A percentile compares a stretch with the other conserved stretches of the same genome.
phyloP scores from a whole-genome alignment of 495 filamentous ascomycete species.

The Cercophora scortea region DNA sequence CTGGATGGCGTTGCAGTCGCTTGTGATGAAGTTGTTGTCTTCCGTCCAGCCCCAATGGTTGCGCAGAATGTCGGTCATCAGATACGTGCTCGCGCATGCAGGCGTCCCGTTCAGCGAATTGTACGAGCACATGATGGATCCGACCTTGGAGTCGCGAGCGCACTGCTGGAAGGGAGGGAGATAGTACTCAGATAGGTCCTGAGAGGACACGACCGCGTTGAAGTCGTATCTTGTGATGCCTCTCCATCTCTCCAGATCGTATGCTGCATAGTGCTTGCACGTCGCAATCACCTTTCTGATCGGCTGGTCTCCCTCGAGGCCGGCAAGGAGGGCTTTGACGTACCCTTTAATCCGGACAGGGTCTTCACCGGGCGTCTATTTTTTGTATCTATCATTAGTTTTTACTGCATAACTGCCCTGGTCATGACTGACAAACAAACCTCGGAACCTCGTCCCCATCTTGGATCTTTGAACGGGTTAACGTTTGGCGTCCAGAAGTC shows the following conservation, averaged over 20 bases:
- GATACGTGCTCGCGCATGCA: slow-evolving; percentile 33
- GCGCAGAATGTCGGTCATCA: slow-evolving; percentile 34
- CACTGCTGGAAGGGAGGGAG: slow-evolving; percentile 39
- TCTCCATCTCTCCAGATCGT: slow-evolving; percentile 50
- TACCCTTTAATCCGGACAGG: slow-evolving; percentile 32
- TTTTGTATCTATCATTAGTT: background rate
- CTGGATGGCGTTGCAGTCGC: slow-evolving; percentile 36
- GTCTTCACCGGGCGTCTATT: slow-evolving; percentile 31
- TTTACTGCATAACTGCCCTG: background rate
- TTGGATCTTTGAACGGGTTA: slow-evolving; percentile 52
- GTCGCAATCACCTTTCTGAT: slow-evolving; percentile 14
- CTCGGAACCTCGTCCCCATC: slow-evolving; percentile 31
- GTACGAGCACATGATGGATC: slow-evolving; percentile 43
- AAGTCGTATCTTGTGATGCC: slow-evolving; percentile 25
- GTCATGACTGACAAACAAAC: background rate
- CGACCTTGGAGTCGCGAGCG: slow-evolving; percentile 35
- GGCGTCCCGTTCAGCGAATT: slow-evolving; percentile 41
- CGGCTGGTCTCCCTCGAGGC: slow-evolving; percentile 13
- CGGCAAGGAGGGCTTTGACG: slow-evolving; percentile 27
- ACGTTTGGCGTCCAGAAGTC: slow-evolving; percentile 65
- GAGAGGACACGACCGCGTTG: slow-evolving; percentile 30
- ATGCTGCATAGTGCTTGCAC: slow-evolving; percentile 39
- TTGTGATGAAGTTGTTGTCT: slow-evolving; percentile 35
- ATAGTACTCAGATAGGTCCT: slow-evolving; percentile 43
- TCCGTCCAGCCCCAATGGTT: slow-evolving; percentile 39